These are phyloP conservation scores for Fusarium fracticaudum DNA, from an alignment of 2,329 filamentous ascomycete species.

Conservation along the genomic window DNA sequence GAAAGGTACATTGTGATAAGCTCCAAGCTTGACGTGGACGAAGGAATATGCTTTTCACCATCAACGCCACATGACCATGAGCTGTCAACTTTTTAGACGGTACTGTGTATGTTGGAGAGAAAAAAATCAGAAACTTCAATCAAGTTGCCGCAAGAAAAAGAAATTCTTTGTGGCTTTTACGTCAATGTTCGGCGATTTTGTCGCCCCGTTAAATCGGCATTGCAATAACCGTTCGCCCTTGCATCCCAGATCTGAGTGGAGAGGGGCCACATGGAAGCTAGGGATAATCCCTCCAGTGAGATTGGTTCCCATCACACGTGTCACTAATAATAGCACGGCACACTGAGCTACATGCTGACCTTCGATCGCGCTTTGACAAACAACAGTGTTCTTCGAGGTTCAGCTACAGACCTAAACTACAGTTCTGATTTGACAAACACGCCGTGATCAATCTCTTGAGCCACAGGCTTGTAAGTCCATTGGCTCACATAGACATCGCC, in stretches of 20 bases:
- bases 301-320: constrained; percentile 20
- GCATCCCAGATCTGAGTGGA: constrained; percentile 17
- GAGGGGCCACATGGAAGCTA: neutral
- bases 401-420: neutral
- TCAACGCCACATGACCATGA: too few relatives aligned
- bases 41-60: neutral
- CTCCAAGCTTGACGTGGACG: neutral
- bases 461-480: constrained; percentile 13
- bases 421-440: neutral
- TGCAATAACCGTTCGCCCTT: constrained; percentile 9
- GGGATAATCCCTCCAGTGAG: constrained; percentile 22
- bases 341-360: too few relatives aligned
- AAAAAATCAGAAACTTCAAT: too few relatives aligned
- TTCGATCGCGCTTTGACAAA: neutral
- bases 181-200: neutral
- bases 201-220: constrained; percentile 19
- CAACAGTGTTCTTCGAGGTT: neutral
- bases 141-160: neutral
- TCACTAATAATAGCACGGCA: neutral
- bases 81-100: neutral
- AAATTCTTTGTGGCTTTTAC: neutral
- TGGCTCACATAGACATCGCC: constrained; percentile 5
- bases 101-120: too few relatives aligned
- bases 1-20: neutral
- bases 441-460: constrained; percentile 15